phyloP scores from a whole-genome alignment of 1,284 basidiomycete species.

The Leccinum griseonigrum region DNA sequence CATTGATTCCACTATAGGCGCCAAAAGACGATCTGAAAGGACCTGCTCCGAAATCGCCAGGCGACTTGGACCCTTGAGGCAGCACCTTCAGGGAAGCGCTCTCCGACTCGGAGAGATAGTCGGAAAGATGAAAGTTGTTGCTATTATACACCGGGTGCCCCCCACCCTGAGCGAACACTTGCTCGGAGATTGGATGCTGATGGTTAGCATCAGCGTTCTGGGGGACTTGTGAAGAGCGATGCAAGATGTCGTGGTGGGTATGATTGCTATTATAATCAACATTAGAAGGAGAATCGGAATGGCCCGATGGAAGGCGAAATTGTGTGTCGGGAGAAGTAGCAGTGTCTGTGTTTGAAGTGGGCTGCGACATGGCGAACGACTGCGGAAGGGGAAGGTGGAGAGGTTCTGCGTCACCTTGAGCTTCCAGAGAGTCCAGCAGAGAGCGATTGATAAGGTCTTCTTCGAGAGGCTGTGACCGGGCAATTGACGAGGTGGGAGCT shows the following conservation, averaged over 20 bases:
- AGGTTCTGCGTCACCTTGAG: constrained; percentile 75
- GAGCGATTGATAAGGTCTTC: constrained; percentile 83
- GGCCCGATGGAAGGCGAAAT: constrained; percentile 46
- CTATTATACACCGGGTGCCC: constrained; percentile 47
- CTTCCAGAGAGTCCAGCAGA: constrained; percentile 74
- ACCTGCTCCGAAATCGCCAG: constrained; percentile 39
- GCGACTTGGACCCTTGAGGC: constrained; percentile 37
- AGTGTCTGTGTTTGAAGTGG: constrained; percentile 50
- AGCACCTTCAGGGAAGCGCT: constrained; percentile 38
- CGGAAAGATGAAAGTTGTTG: constrained; percentile 38
- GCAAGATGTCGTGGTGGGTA: constrained; percentile 36
- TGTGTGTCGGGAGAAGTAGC: constrained; percentile 52
- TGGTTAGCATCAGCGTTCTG: constrained; percentile 33
- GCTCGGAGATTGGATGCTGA: constrained; percentile 35
- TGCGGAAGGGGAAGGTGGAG: constrained; percentile 35
- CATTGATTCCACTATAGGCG: constrained; percentile 34
- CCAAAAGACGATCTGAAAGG: constrained; percentile 36
- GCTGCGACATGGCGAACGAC: constrained; percentile 28
- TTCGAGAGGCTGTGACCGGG: constrained; percentile 50
- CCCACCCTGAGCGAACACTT: constrained; percentile 28
- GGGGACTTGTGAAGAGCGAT: constrained; percentile 35
- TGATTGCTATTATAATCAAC: constrained; percentile 32
- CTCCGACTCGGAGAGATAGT: constrained; percentile 39
- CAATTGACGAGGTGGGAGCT: constrained; percentile 53
- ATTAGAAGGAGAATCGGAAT: constrained; percentile 50